Base-by-base conservation (phyloP, 164 flowering plant species). In the Buxus sempervirens region DNA sequence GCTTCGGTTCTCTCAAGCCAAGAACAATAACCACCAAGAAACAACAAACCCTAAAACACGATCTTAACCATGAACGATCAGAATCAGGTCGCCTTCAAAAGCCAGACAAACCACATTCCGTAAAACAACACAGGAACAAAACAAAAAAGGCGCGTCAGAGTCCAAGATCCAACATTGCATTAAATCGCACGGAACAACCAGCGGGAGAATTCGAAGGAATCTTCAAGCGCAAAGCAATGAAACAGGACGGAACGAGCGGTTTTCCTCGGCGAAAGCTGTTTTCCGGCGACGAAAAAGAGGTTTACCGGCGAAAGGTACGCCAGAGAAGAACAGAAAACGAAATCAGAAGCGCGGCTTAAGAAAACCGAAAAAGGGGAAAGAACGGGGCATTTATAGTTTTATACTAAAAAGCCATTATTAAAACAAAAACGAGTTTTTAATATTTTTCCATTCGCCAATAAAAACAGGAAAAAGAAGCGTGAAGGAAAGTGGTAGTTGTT, bases 401-500 rank as follows among this genome's bases (percentile, higher is more conserved):
- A 80, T 75, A 77, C 18, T 55, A n/a, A 28, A n/a, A 32, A 18
- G 3, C 25, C 53, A 54, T 53, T 56, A 62, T 48, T 22, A 45
- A 18, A 22, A 63, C n/a, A n/a, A n/a, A n/a, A n/a, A n/a, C n/a
- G n/a, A n/a, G n/a, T n/a, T n/a, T n/a, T n/a, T n/a, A n/a, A n/a
- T n/a, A n/a, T n/a, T n/a, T n/a, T 24, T 63, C 60, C 9, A 16
- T 60, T 53, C 51, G 57, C 60, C 61, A 16, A 42, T 55, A 42
- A 64, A 18, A 27, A 54, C 27, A 38, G 66, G 64, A 54, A 55
- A 49, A 49, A 10, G 79, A 79, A 75, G 86, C 72, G 82, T 74
- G 83, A 71, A 72, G 79, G 79, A 73, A 79, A 81, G 88, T 75
- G 87, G 87, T 81, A 81, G 97, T 88, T 84, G 90, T 84, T 84